Conservation (phyloP, 331 rosid species). For the Quercus phellos region DNA sequence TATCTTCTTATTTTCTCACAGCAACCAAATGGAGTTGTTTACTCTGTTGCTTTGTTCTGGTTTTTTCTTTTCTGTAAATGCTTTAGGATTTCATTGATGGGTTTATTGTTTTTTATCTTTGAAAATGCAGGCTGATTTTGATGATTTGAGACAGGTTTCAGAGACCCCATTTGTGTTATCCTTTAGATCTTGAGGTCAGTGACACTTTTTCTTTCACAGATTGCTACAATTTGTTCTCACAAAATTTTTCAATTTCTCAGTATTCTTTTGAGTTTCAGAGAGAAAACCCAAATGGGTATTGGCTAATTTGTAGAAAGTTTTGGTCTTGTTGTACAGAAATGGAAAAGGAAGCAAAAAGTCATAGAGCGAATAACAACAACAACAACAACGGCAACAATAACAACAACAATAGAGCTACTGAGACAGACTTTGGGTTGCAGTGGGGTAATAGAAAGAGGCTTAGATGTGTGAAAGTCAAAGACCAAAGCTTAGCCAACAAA, state of each 20-base stretch:
- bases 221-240: too few species aligned
- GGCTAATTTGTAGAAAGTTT: background rate
- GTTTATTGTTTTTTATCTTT: background rate
- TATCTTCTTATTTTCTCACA: background rate
- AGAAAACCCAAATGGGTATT: background rate
- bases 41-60: background rate
- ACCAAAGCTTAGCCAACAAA: conserved; percentile 14
- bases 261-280: background rate
- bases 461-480: conserved; percentile 40
- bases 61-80: background rate
- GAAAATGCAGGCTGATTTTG: conserved; percentile 18
- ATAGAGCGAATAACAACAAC: conserved; percentile 10
- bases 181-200: conserved; percentile 23
- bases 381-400: background rate
- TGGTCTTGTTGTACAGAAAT: conserved; percentile 21
- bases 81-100: background rate
- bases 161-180: background rate
- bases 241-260: background rate
- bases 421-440: conserved; percentile 46
- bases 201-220: background rate
- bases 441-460: conserved; percentile 55
- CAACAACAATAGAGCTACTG: conserved; percentile 17
- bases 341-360: conserved; percentile 46
- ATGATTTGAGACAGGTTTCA: background rate
- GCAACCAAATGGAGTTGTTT: background rate